These are phyloP conservation scores for Spinacia oleracea DNA, from an alignment of 179 eudicot genomes.

Conservation along the genomic window DNA sequence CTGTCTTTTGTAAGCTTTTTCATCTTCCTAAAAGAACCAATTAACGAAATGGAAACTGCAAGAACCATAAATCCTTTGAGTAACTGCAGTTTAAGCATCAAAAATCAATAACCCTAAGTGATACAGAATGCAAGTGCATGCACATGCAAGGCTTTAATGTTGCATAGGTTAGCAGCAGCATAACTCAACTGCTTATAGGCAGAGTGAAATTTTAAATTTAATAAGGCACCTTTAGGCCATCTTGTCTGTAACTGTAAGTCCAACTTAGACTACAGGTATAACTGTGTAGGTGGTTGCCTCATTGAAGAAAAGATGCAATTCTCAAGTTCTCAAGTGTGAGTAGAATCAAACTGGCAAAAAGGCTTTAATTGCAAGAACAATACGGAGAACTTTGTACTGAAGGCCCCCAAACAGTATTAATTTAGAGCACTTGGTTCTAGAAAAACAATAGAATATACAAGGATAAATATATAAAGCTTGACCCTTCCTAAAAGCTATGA, in stretches of 20 bases:
- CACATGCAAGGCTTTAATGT: background rate
- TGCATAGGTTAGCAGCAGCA: background rate
- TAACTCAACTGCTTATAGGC: background rate
- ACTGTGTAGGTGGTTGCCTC: background rate
- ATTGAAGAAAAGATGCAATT: no score
- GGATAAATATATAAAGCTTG: no score
- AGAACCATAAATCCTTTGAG: slow-evolving; percentile 31
- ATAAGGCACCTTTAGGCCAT: background rate
- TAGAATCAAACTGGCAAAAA: no score
- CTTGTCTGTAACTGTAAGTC: background rate
- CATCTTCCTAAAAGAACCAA: slow-evolving; percentile 82
- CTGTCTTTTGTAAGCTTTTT: slow-evolving; percentile 68
- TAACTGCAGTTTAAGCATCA: slow-evolving; percentile 8
- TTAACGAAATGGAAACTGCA: slow-evolving; percentile 80
- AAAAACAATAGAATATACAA: no score
- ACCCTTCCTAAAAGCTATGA: no score
- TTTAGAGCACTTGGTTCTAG: no score
- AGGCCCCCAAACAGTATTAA: no score
- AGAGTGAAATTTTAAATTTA: background rate
- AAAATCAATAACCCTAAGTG: slow-evolving; percentile 17
- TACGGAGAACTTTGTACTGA: no score
- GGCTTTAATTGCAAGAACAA: no score
- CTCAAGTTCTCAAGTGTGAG: no score
- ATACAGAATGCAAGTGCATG: background rate
- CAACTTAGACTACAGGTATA: background rate